Evolutionary conservation across 352 stramenopile genomes (phyloP).

Genomic region (Phytopythium sindhum): DNA sequence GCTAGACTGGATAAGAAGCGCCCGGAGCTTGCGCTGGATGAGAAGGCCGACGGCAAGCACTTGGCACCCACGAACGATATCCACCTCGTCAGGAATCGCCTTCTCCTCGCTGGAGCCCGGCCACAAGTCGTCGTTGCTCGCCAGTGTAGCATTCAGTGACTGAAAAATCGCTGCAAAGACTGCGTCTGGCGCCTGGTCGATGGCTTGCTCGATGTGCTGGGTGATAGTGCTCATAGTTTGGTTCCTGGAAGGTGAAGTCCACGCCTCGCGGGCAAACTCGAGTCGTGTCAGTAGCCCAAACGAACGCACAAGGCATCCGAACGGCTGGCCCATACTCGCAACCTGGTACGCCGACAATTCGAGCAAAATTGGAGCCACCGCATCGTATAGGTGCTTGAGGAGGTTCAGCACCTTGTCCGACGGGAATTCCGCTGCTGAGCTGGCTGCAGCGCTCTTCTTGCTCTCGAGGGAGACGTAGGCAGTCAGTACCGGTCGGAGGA

Average conservation of each 20-base stretch:
- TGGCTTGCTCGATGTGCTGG: conserved; percentile 31
- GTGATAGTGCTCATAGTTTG: conserved; percentile 37
- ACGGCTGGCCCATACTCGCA: neutral
- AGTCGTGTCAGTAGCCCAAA: conserved; percentile 33
- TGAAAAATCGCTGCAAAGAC: conserved; percentile 32
- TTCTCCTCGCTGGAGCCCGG: neutral
- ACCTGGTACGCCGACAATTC: conserved; percentile 10
- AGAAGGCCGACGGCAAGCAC: conserved; percentile 38
- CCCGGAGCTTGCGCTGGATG: conserved; percentile 48
- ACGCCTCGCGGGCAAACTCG: conserved; percentile 51
- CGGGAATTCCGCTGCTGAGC: neutral
- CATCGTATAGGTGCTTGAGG: conserved; percentile 26
- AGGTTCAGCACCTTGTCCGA: conserved; percentile 19
- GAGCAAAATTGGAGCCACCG: conserved; percentile 18
- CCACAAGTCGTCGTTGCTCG: conserved; percentile 1
- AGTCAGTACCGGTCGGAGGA: conserved; percentile 17
- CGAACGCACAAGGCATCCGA: conserved; percentile 8
- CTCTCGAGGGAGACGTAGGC: neutral
- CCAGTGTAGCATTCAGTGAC: conserved; percentile 16
- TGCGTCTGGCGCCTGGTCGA: conserved; percentile 29
- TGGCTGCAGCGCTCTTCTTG: neutral
- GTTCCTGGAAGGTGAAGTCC: conserved; percentile 24
- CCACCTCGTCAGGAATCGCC: conserved; percentile 20
- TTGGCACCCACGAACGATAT: conserved; percentile 37
- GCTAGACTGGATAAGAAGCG: conserved; percentile 38